phyloP scores from a whole-genome alignment of 2,329 filamentous ascomycete species.

The Mycosphaerelloides madeirae region DNA sequence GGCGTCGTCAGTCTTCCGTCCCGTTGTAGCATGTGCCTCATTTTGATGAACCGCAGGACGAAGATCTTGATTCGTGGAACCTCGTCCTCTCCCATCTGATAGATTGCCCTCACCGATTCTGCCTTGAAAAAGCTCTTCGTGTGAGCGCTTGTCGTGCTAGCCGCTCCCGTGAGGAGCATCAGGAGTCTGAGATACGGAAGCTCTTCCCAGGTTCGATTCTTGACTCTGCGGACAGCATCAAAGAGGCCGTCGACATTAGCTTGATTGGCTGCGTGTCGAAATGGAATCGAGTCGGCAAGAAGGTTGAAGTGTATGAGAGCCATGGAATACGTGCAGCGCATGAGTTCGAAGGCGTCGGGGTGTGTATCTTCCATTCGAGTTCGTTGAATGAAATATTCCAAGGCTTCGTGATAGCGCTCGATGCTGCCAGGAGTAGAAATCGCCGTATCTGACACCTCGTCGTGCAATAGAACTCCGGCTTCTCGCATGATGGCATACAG shows the following conservation, averaged over 20 bases:
- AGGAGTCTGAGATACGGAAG: slow-evolving; percentile 2
- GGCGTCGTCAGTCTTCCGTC: background rate
- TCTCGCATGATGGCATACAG: background rate
- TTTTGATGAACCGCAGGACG: slow-evolving; percentile 2
- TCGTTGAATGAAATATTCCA: background rate
- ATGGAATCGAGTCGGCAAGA: background rate
- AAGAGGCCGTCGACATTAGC: background rate
- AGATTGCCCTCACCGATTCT: slow-evolving; percentile 2
- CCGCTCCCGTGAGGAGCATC: background rate
- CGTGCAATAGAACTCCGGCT: background rate
- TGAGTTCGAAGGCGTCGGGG: background rate
- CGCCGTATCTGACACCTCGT: background rate
- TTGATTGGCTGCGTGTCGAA: slow-evolving; percentile 1
- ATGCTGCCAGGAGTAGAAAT: background rate
- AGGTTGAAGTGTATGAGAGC: slow-evolving; percentile 2
- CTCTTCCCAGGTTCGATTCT: background rate
- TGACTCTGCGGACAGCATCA: slow-evolving; percentile 3
- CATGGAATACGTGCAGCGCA: slow-evolving; percentile 1
- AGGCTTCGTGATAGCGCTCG: background rate
- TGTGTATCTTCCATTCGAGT: background rate
- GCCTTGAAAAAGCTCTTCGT: slow-evolving; percentile 8
- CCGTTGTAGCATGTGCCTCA: slow-evolving; percentile 1
- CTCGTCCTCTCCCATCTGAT: slow-evolving; percentile 2
- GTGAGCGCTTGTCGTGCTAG: background rate
- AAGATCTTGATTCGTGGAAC: background rate